Conservation (phyloP, 768 basidiomycete species). For the Mycena latifolia region DNA sequence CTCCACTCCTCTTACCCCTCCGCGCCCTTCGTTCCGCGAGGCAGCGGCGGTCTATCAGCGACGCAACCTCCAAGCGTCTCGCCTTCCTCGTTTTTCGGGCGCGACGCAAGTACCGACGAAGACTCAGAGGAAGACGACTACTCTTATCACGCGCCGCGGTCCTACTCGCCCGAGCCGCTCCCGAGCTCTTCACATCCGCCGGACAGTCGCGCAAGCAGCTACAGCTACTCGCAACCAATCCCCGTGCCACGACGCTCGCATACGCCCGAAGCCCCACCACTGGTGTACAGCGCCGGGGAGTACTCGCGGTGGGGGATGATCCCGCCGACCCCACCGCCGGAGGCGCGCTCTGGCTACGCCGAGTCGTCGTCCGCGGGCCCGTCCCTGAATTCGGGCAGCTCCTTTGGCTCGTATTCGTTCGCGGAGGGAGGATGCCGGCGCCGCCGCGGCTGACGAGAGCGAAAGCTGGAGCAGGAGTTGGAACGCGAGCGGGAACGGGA, state of each 20-base stretch:
- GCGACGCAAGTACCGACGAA: background rate
- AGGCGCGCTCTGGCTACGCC: background rate
- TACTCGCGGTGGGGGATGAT: conserved; percentile 16
- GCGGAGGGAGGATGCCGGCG: conserved; percentile 12
- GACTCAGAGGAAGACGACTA: background rate
- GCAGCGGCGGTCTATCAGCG: conserved; percentile 11
- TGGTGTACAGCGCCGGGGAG: conserved; percentile 23
- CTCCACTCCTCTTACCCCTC: background rate
- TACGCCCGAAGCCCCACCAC: background rate
- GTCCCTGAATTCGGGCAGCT: background rate
- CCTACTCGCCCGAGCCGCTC: background rate
- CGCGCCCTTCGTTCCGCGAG: too few species aligned
- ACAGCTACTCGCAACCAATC: too few species aligned
- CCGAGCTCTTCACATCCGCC: too few species aligned
- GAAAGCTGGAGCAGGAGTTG: too few species aligned
- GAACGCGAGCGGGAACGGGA: conserved; percentile 5
- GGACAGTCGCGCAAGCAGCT: too few species aligned
- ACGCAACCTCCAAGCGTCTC: background rate
- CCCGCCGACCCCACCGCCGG: background rate
- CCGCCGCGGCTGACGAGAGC: too few species aligned
- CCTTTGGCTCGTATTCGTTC: conserved; percentile 20
- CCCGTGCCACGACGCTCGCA: conserved; percentile 8
- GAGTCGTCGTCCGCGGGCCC: too few species aligned
- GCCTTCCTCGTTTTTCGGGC: too few species aligned
- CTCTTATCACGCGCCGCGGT: background rate